Evolutionary conservation across 306 rosid species (phyloP).

Genomic region (Medicago ruthenica): DNA sequence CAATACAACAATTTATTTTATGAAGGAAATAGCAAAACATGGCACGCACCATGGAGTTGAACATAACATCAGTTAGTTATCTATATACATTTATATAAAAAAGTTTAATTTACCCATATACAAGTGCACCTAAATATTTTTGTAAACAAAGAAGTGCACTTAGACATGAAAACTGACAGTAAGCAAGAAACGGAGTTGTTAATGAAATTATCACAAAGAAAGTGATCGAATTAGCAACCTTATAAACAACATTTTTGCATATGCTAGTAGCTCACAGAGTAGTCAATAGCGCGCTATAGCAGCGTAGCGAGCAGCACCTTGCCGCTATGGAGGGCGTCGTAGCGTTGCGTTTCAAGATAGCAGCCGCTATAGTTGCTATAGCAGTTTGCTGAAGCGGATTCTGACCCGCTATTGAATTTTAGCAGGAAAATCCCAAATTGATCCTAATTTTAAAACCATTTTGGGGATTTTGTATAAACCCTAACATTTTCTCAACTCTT

Average conservation of each 20-base stretch:
- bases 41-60: conserved; percentile 2
- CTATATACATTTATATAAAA: background rate
- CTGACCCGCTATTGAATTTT: too few relatives aligned
- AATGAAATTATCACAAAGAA: conserved; percentile 1
- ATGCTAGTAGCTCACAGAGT: background rate
- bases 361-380: too few relatives aligned
- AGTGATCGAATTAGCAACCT: conserved; percentile 27
- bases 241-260: conserved; percentile 13
- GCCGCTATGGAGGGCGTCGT: too few relatives aligned
- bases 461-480: too few relatives aligned
- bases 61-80: conserved; percentile 17
- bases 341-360: too few relatives aligned
- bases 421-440: too few relatives aligned
- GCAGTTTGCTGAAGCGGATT: too few relatives aligned
- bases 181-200: conserved; percentile 11
- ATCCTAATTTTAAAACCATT: too few relatives aligned
- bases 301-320: too few relatives aligned
- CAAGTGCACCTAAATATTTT: conserved; percentile 12
- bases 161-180: conserved; percentile 10
- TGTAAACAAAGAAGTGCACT: background rate
- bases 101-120: conserved; percentile 8
- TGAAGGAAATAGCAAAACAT: conserved; percentile 26
- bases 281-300: too few relatives aligned
- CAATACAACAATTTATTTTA: conserved; percentile 4
- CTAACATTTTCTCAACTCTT: too few relatives aligned